Conservation (phyloP, 345 rosid species). For the Arabis alpina region DNA sequence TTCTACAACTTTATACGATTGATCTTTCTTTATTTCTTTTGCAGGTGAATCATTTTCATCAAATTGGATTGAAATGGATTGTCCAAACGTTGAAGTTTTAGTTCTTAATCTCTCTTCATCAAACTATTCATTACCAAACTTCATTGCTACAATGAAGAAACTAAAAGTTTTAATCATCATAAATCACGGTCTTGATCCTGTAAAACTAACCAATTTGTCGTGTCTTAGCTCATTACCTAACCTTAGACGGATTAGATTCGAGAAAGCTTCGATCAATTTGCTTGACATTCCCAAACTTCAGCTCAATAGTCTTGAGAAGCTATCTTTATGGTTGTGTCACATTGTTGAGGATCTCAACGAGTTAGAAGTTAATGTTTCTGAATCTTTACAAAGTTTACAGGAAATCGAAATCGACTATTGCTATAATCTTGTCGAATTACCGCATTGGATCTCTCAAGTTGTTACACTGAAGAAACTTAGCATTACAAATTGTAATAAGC, state of each 20-base stretch:
- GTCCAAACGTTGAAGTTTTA: constrained; percentile 52
- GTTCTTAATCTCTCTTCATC: constrained; percentile 53
- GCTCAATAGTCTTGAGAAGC: constrained; percentile 48
- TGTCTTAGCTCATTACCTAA: constrained; percentile 44
- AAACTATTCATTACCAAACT: constrained; percentile 53
- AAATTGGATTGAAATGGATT: constrained; percentile 48
- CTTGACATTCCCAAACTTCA: constrained; percentile 12
- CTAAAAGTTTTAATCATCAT: constrained; percentile 53
- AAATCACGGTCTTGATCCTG: constrained; percentile 45
- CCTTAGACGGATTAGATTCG: constrained; percentile 60
- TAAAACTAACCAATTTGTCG: constrained; percentile 47
- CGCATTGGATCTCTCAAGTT: constrained; percentile 45
- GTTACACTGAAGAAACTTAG: constrained; percentile 50
- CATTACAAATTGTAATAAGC: constrained; percentile 63
- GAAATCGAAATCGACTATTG: constrained; percentile 59
- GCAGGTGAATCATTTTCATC: constrained; percentile 59
- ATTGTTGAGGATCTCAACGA: constrained; percentile 31
- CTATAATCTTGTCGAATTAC: constrained; percentile 48
- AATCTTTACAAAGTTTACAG: constrained; percentile 47
- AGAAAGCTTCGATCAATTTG: constrained; percentile 46
- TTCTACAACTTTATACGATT: neutral
- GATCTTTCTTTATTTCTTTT: neutral
- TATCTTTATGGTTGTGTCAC: constrained; percentile 54
- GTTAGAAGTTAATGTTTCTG: constrained; percentile 12
- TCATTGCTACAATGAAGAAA: constrained; percentile 50